Evolutionary conservation across 2,329 filamentous ascomycete genomes (phyloP), one percentile per base, ranked within the genome.

Genomic region (Pezicula neosporulosa): DNA sequence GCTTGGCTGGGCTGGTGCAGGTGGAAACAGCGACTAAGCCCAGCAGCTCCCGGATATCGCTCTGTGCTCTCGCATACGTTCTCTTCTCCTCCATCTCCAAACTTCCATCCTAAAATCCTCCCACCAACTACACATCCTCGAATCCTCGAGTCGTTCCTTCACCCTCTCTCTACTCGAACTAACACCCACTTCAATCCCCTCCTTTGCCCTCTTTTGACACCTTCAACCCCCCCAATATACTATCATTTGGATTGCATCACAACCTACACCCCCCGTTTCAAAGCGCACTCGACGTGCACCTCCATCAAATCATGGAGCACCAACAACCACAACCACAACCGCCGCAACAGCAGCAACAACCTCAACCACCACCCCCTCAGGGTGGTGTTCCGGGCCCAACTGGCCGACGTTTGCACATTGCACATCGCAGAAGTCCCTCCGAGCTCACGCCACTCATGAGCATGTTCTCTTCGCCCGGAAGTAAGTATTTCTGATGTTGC

Each of bases 371-470:
- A 56, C 70, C 71, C 59, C 65, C 72, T 55, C 68, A 75, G 63
- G 77, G 77, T 67, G 81, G 81, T 65, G 80, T 84, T 54, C 77
- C 77, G 69, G 91, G 90, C 63, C 89, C 90, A 66, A 75, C 86
- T 69, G 91, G 91, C 68, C 91, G 93, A 69, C 87, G 92, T 70
- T 83, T 97, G 70, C 92, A 97, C 77, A 97, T 97, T 74, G 93
- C 93, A 67, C 93, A 97, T 78, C 88, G 93, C 69, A 87, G 93
- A 73, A 97, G 91, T 76, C 94, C 93, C 60, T 97, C 94, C 62
- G 94, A 97, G 80, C 80, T 97, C 72, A 97, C 93, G 53, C 94
- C 93, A 59, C 77, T 97, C 72, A 95, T 97, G 89, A 96, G 91
- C 90, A 90, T 84, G 90, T 90, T 82, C 72, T 63, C 59, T 24